Conservation (phyloP, 257 asterid species). For the Solanum clarkiae region DNA sequence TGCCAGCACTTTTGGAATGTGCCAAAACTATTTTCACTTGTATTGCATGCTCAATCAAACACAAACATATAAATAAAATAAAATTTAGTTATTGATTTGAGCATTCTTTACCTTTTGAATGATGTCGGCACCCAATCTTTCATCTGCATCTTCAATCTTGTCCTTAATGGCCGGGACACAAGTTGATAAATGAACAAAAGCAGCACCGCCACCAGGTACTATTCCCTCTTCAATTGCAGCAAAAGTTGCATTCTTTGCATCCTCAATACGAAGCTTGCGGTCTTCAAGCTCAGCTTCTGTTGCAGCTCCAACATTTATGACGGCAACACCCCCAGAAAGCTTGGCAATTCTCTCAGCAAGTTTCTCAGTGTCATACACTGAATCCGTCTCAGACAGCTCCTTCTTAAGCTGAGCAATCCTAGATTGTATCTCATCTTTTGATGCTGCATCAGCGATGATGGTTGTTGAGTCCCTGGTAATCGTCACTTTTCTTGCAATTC, state of each 20-base stretch:
- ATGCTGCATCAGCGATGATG: constrained; percentile 89
- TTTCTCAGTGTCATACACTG: constrained; percentile 74
- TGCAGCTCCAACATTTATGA: constrained; percentile 96
- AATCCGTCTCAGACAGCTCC: constrained; percentile 70
- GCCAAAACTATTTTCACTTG: neutral
- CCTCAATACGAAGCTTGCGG: constrained; percentile 86
- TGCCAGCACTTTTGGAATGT: neutral
- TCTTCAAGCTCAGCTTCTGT: constrained; percentile 97
- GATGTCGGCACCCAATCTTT: constrained; percentile 87
- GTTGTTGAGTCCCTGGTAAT: constrained; percentile 79
- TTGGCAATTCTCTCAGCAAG: constrained; percentile 96
- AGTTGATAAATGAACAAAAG: constrained; percentile 72
- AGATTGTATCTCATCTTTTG: constrained; percentile 90
- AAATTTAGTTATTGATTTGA: neutral
- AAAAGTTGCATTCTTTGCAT: constrained; percentile 96
- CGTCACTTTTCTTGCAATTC: constrained; percentile 78
- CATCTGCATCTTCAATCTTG: constrained; percentile 67
- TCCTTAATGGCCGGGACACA: constrained; percentile 80
- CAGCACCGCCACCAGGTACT: constrained; percentile 99
- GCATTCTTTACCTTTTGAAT: constrained; percentile 57
- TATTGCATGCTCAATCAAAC: neutral
- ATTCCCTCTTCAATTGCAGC: constrained; percentile 99
- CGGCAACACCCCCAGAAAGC: constrained; percentile 96
- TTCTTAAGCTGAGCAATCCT: constrained; percentile 78
- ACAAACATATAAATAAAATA: neutral